phyloP scores from a whole-genome alignment of 352 stramenopile genomes.

The Pythium monospermum region DNA sequence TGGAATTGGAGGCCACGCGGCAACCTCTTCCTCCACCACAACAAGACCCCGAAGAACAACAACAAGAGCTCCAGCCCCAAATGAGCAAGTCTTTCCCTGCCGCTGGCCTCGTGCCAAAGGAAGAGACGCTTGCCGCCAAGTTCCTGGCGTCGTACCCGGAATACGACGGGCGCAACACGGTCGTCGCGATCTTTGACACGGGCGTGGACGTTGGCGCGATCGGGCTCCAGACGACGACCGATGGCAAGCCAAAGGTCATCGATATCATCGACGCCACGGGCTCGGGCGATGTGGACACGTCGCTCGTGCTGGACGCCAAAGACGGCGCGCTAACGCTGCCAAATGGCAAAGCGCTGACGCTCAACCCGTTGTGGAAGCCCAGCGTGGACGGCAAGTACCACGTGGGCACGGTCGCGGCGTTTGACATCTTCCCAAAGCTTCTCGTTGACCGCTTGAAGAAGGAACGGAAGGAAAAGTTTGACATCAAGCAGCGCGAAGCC shows the following conservation, averaged over 20 bases:
- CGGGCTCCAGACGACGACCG: conserved; percentile 79
- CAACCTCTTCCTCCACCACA: too few relatives aligned
- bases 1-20: conserved; percentile 2
- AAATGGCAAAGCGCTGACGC: conserved; percentile 45
- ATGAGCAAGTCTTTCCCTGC: conserved; percentile 63
- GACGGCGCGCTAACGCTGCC: conserved; percentile 45
- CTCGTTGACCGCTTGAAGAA: conserved; percentile 74
- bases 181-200: conserved; percentile 96
- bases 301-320: conserved; percentile 40
- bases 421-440: conserved; percentile 83
- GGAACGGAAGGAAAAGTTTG: conserved; percentile 81
- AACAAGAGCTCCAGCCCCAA: too few relatives aligned
- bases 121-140: conserved; percentile 82
- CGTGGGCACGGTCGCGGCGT: conserved; percentile 81
- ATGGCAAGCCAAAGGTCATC: conserved; percentile 91
- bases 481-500: conserved; percentile 55
- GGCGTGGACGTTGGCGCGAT: conserved; percentile 91
- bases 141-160: conserved; percentile 79
- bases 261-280: conserved; percentile 95
- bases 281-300: conserved; percentile 91
- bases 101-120: conserved; percentile 81
- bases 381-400: conserved; percentile 66
- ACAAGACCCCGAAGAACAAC: not conserved
- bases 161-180: conserved; percentile 88
- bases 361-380: conserved; percentile 66